A percentile compares a stretch with the other conserved stretches of the same genome.
Evolutionary conservation across 2,329 filamentous ascomycete species (phyloP).

Genomic region (Chrysosphaeria jannelii): DNA sequence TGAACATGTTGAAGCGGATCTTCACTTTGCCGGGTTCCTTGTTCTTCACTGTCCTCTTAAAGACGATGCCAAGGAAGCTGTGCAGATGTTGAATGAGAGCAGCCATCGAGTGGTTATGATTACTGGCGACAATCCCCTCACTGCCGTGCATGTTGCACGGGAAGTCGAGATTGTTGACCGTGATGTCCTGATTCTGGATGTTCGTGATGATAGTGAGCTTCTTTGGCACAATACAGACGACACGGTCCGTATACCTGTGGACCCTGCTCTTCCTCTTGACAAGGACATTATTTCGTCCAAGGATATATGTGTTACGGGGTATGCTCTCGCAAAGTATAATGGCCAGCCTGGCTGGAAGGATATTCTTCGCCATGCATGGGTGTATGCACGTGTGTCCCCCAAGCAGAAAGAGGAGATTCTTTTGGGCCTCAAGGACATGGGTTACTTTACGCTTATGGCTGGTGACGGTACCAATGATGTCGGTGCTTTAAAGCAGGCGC

Average conservation of each 20-base stretch:
- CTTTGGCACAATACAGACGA: slow-evolving; percentile 93
- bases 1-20: slow-evolving; percentile 59
- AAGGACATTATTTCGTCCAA: slow-evolving; percentile 52
- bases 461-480: slow-evolving; percentile 97
- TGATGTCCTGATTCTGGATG: slow-evolving; percentile 79
- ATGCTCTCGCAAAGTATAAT: slow-evolving; percentile 71
- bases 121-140: slow-evolving; percentile 90
- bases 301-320: slow-evolving; percentile 87
- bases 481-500: slow-evolving; percentile 87
- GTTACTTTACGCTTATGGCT: slow-evolving; percentile 96
- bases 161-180: slow-evolving; percentile 95
- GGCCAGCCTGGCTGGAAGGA: slow-evolving; percentile 45
- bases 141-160: slow-evolving; percentile 78
- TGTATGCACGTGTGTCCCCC: slow-evolving; percentile 90
- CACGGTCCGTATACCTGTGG: slow-evolving; percentile 56
- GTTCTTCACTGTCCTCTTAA: slow-evolving; percentile 89
- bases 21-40: slow-evolving; percentile 82
- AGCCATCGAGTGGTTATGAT: slow-evolving; percentile 98
- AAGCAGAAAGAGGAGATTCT: slow-evolving; percentile 98
- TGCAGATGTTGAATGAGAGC: slow-evolving; percentile 94
- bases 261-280: slow-evolving; percentile 56
- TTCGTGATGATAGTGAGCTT: slow-evolving; percentile 61
- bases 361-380: slow-evolving; percentile 74
- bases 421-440: slow-evolving; percentile 82
- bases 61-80: slow-evolving; percentile 76